phyloP scores from a whole-genome alignment of 805 yeast species.

The Tetrapisispora phaffii region DNA sequence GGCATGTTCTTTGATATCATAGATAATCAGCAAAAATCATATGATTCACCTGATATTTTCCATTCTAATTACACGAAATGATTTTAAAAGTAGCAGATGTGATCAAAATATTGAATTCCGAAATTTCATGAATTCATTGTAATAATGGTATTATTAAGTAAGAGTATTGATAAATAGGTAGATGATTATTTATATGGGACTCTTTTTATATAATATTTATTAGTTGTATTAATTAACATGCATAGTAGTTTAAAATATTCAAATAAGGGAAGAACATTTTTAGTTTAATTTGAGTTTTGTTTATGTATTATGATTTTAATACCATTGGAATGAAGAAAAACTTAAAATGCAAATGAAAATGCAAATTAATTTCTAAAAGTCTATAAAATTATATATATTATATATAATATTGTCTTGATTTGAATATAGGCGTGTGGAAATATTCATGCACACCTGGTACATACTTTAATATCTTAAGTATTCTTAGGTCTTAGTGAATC shows the following conservation, averaged over 20 bases:
- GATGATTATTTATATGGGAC: no score
- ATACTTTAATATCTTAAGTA: neutral
- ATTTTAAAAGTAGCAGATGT: no score
- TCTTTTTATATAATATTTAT: no score
- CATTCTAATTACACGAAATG: neutral
- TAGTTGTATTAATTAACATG: neutral
- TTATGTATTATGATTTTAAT: no score
- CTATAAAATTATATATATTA: neutral
- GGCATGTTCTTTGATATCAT: constrained; percentile 4
- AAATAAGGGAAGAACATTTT: no score
- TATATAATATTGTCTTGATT: neutral
- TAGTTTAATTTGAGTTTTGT: no score
- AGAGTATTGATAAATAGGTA: neutral
- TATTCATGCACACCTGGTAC: neutral
- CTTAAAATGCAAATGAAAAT: neutral
- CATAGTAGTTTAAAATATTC: neutral
- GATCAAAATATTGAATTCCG: neutral
- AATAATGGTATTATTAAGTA: no score
- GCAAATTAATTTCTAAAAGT: neutral
- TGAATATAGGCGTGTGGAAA: neutral
- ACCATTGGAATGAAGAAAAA: no score
- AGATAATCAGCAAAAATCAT: neutral
- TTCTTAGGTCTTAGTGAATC: constrained; percentile 34
- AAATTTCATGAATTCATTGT: no score
- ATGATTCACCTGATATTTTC: neutral